Evolutionary conservation across 108 stramenopile species (phyloP).

Genomic region (Epithemia pelagica): DNA sequence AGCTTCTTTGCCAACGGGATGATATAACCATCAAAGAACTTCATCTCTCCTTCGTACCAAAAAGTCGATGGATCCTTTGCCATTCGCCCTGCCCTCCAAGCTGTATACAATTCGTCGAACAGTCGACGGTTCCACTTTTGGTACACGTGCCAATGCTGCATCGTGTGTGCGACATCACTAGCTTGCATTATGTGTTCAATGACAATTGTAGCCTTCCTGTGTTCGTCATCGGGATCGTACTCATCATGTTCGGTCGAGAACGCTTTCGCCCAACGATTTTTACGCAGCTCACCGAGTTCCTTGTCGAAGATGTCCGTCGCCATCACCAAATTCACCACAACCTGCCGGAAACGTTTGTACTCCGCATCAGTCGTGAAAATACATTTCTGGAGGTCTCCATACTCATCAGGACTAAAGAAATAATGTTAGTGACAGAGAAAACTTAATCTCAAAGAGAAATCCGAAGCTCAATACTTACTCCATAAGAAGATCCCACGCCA

Average conservation of each 20-base stretch:
- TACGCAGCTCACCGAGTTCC: conserved; percentile 7
- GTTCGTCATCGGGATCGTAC: background rate
- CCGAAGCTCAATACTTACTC: background rate
- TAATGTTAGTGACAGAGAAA: background rate
- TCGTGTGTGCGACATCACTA: conserved; percentile 8
- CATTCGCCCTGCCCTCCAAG: conserved; percentile 10
- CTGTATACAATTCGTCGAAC: conserved; percentile 10
- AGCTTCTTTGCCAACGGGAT: conserved; percentile 33
- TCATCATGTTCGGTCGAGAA: background rate
- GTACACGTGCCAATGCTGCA: conserved; percentile 15
- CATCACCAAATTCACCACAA: conserved; percentile 11
- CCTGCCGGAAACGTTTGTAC: conserved; percentile 12
- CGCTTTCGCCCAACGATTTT: conserved; percentile 11
- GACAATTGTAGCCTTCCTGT: conserved; percentile 13
- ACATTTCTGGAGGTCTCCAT: conserved; percentile 3
- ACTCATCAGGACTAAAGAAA: conserved; percentile 20
- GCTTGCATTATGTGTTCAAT: conserved; percentile 12
- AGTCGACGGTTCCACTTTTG: conserved; percentile 17
- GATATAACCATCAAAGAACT: conserved; percentile 30
- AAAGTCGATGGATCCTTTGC: conserved; percentile 29
- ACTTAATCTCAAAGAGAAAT: too few species aligned
- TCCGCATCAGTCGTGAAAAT: conserved; percentile 10
- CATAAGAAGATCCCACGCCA: conserved; percentile 13
- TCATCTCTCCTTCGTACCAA: conserved; percentile 41
- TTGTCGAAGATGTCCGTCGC: conserved; percentile 15